Conservation (phyloP, 768 basidiomycete species). For the Amanita muscaria region DNA sequence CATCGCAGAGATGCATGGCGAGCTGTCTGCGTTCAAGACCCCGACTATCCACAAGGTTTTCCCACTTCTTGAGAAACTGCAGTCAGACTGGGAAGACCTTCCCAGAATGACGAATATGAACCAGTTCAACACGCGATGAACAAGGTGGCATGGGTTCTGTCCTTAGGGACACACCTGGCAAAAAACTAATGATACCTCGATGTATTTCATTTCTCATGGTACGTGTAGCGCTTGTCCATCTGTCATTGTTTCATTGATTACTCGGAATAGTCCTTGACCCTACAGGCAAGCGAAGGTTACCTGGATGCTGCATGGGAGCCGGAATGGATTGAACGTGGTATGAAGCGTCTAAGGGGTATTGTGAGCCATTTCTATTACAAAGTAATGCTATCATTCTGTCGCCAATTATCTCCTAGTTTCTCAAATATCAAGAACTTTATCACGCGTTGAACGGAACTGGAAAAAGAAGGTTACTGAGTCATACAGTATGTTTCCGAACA, state of each 20-base stretch:
- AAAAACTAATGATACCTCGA: slow-evolving; percentile 9
- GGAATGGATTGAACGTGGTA: not conserved
- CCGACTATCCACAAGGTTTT: slow-evolving; percentile 8
- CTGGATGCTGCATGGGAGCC: slow-evolving; percentile 8
- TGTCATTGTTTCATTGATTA: not conserved
- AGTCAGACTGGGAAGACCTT: slow-evolving; percentile 7
- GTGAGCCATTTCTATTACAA: not conserved
- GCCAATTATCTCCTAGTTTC: not conserved
- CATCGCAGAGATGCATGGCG: no score
- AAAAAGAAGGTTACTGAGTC: no score
- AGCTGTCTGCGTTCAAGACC: slow-evolving; percentile 9
- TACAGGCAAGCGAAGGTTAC: slow-evolving; percentile 5
- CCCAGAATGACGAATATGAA: not conserved
- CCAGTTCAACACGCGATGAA: slow-evolving; percentile 8
- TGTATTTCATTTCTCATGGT: slow-evolving; percentile 10
- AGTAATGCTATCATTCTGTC: not conserved
- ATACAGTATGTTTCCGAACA: no score
- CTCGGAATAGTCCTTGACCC: slow-evolving; percentile 12
- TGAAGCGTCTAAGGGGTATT: not conserved
- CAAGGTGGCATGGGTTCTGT: no score
- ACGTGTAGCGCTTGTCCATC: not conserved
- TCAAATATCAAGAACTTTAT: not conserved
- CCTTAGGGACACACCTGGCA: slow-evolving; percentile 9
- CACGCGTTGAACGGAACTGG: no score
- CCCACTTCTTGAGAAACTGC: slow-evolving; percentile 9